phyloP scores from a whole-genome alignment of 1,284 basidiomycete genomes.

The Rhodotorula mucilaginosa region DNA sequence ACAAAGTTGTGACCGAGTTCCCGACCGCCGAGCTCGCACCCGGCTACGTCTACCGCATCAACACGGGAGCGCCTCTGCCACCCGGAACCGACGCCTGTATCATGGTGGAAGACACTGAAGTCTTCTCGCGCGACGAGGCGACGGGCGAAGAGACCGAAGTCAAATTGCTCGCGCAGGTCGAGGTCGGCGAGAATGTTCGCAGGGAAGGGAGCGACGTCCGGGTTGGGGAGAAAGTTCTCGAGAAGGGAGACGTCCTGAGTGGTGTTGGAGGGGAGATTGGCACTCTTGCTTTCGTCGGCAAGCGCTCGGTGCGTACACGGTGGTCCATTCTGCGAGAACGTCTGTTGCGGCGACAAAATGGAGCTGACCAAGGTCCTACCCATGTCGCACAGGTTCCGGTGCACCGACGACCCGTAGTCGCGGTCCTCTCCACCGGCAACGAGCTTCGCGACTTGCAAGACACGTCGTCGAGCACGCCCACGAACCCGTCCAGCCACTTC shows the following conservation, averaged over 20 bases:
- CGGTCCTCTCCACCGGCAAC: constrained; percentile 79
- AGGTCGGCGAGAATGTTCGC: constrained; percentile 69
- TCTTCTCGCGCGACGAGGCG: constrained; percentile 53
- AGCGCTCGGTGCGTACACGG: constrained; percentile 57
- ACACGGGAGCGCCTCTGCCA: constrained; percentile 74
- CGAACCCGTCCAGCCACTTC: constrained; percentile 1
- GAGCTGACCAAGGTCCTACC: too few relatives aligned
- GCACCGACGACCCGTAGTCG: constrained; percentile 68
- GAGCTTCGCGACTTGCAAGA: constrained; percentile 68
- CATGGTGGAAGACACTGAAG: constrained; percentile 86
- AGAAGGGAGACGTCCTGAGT: constrained; percentile 61
- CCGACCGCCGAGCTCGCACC: constrained; percentile 55
- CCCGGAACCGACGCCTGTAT: constrained; percentile 71
- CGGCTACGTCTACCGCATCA: constrained; percentile 67
- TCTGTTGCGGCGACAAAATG: background rate
- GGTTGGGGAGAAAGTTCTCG: constrained; percentile 65
- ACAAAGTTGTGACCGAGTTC: constrained; percentile 63
- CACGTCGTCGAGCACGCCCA: constrained; percentile 33
- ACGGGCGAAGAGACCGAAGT: constrained; percentile 66
- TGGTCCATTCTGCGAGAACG: background rate
- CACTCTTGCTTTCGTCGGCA: constrained; percentile 73
- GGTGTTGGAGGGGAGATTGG: constrained; percentile 80
- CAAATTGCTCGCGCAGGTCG: constrained; percentile 63
- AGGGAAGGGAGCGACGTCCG: constrained; percentile 69
- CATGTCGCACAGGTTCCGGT: constrained; percentile 59